Evolutionary conservation across 257 asterid species (phyloP), one percentile per base, ranked within the genome.

Genomic region (Echium plantagineum): DNA sequence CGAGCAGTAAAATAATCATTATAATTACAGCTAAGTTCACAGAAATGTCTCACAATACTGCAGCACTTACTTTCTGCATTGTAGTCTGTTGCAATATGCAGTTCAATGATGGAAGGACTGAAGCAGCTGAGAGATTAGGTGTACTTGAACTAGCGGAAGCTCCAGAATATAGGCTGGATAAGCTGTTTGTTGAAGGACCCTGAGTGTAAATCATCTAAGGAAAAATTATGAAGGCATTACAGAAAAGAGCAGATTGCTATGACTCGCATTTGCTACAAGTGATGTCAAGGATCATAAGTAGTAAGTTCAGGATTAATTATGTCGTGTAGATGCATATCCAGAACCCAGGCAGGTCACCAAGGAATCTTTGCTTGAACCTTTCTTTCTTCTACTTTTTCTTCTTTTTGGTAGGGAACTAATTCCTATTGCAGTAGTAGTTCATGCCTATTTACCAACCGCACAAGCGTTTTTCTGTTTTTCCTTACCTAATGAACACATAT

Each of bases 51-150:
- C 5, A 21, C 52, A 32, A 64, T 46, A 64, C 60, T 64, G 71
- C 32, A 48, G 52, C 49, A 24, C 75, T 73, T 81, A 93, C 99
- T 74, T 97, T 75, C 73, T 89, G 96, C 78, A 83, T 67, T 46
- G 72, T 65, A 72, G 85, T 89, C 72, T 86, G 97, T 68, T 84
- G 99, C 71, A 84, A 72, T 64, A 89, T 71, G 74, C 62, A 71
- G 35, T 93, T 96, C 77, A 93, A 71, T 42, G 91, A 80, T 6
- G 94, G 95, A 69, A 89, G 88, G 75, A 86, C 69, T 30, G 94
- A 78, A 71, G 82, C 77, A 72, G 77, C 78, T 26, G 83, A 38
- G 60, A 74, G 61, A 74, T 76, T 63, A 49, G 93, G 70, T 63
- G 54, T 60, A 49, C 70, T 57, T 59, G 85, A 82, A 72, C 57